Base-by-base conservation (phyloP, 345 rosid genomes). In the Melaleuca alternifolia region DNA sequence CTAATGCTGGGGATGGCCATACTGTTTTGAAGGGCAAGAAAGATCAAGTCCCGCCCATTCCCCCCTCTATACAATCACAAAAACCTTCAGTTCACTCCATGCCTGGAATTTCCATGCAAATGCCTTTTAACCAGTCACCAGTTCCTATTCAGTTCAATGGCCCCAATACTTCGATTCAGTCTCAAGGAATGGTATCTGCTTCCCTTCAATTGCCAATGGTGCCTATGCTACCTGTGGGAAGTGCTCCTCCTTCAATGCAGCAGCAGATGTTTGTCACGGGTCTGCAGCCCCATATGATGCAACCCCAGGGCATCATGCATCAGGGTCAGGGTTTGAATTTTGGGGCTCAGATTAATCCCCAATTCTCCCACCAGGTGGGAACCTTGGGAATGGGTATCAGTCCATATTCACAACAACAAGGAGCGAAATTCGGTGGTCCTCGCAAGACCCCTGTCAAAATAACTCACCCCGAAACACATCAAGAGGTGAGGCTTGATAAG, bases 381-480 rank as follows among this genome's bases (percentile, higher is more conserved):
- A 96, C 92, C 88, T 51, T 96, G 86, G 98, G 96, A 86, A 93
- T 96, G 53, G 93, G 94, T 79, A 88, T 96, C 82, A 88, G 95
- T 13, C 98, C 93, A 85, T 95, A 94, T 90, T 86, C 93, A 14
- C 96, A 90, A 82, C 99, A 93, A 86, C 99, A 93, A 85, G 99
- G 95, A 85, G 95, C 93, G 6, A 95, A 95, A 89, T 94, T 88
- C 88, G 91, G 90, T 44, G 93, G 94, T 87, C 90, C 86, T 77
- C 97, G 98, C 83, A 95, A 94, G 91, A 90, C 95, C 4, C 71
- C 91, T 87, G 96, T 97, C 51, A 97, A 95, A 89, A 96, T 97
- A 82, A 96, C 98, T 88, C 96, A 97, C 91, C 99, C 99, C 7
- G 96, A 93, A 51, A 97, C 99, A 16, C 98, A 93, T 89, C 98